Evolutionary conservation across 306 rosid species (phyloP), one percentile per base, ranked within the genome.

Genomic region (Lupinus albus): DNA sequence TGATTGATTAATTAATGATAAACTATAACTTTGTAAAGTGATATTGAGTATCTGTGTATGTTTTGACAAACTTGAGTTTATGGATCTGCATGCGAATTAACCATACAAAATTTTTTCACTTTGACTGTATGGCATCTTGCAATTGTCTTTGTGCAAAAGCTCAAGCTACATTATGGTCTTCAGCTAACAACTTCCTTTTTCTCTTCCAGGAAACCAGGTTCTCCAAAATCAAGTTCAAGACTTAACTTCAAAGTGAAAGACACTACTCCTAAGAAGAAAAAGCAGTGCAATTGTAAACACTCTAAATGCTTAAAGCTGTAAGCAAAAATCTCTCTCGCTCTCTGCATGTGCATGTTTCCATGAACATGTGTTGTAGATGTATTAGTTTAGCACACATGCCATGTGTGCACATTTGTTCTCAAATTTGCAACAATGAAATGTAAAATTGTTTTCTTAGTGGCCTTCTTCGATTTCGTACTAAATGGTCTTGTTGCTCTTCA

Each of bases 271-370:
- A 93, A 88, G 89, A 93, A 90, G 85, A 96, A 90, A 76, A 90
- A 90, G 61, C 99, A 93, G 87, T 93, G 99, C 78, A 93, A 90
- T 72, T 90, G 97, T 73, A 93, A 89, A 83, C 93, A 93, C 77
- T 93, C 98, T 39, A 89, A 86, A 76, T 93, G 98, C 81, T 83
- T 93, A 68, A 93, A 93, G 91, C 74, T 90, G 99, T 93, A 88
- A 86, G 98, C 74, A 77, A 72, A 35, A 63, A 6, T 61, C 65
- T 76, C 45, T 55, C 65, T 81, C 42, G 62, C 1, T 33, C 4
- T 5, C 4, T 15, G 32, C 8, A 18, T 10, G 13, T 69, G 28
- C 47, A 55, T 45, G 14, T 16, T 15, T 68, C 28, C 28, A 21
- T 21, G 60, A 46, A 28, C 32, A 35, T 2, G 20, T 63, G 58